Evolutionary conservation across 1,284 basidiomycete genomes (phyloP).

Genomic region (Ganoderma leucocontextum): DNA sequence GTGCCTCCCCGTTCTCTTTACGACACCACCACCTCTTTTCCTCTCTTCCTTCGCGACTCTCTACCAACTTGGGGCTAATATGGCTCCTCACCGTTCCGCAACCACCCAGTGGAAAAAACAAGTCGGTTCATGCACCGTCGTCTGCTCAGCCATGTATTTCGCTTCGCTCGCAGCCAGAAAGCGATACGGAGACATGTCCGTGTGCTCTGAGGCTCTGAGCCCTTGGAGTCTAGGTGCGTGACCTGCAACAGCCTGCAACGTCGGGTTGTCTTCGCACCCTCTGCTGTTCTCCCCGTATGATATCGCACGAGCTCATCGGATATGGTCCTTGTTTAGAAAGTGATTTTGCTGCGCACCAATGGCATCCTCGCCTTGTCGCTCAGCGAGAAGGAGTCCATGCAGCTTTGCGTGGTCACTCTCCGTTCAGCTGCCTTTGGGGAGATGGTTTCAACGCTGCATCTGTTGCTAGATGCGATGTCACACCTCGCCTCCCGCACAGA

Average conservation of each 20-base stretch:
- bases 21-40: neutral
- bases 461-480: neutral
- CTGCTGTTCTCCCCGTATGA: neutral
- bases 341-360: neutral
- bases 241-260: neutral
- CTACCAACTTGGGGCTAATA: neutral
- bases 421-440: neutral
- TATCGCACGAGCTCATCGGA: neutral
- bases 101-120: too few species aligned
- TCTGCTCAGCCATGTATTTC: too few species aligned
- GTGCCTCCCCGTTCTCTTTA: neutral
- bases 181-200: neutral
- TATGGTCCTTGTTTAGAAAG: neutral
- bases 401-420: neutral
- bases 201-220: conserved; percentile 1
- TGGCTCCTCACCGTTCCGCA: too few species aligned
- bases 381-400: neutral
- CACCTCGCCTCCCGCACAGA: neutral
- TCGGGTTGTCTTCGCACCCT: neutral
- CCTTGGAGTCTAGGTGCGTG: neutral
- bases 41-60: neutral
- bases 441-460: neutral
- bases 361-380: neutral
- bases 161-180: neutral
- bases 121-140: too few species aligned